Evolutionary conservation across 2,329 filamentous ascomycete species (phyloP), one percentile per base, ranked within the genome.

Genomic region (Neonectria coccinea): DNA sequence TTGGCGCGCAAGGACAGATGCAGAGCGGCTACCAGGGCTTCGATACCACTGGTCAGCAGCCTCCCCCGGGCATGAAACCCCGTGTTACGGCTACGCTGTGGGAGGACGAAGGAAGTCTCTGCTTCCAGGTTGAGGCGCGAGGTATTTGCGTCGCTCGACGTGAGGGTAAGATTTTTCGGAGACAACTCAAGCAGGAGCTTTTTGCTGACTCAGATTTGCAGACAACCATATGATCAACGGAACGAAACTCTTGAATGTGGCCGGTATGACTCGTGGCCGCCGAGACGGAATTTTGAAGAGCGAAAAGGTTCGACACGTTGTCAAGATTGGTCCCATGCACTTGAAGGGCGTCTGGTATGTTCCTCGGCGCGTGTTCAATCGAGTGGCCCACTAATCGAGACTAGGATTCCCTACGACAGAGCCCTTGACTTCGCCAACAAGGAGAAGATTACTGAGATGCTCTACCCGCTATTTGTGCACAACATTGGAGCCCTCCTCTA

Each of bases 161-260:
- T 77, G 95, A 98, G 88, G 94, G 93, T 96, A 81, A 71, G 84
- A 75, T 61, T 47, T 60, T 10, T 51, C 33, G 29, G 29, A 16
- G 16, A 11, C 1, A 36, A 31, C 2, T 45, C 20, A 20, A 8
- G 7, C 8, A n/a, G 16, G 20, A 14, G 11, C 11, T 41, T 50
- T 7, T 5, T 48, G 53, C 67, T 70, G 55, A 68, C 62, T 55
- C 9, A 2, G 18, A 22, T 3, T 52, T 52, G 45, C 68, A 97
- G 95, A 97, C 74, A 98, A 97, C 80, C 93, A 97, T 81, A 97
- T 99, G 93, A 97, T 99, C 79, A 99, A 98, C 75, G 96, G 96
- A 18, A 99, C 96, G 1, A 99, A 98, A 80, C 84, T 99, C 62
- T 83, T 98, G 62, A 99, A 99, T 71, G 96, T 99, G 57, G 96